Evolutionary conservation across 2,329 filamentous ascomycete species (phyloP), one percentile per base, ranked within the genome.

Genomic region (Thelonectria rubi): DNA sequence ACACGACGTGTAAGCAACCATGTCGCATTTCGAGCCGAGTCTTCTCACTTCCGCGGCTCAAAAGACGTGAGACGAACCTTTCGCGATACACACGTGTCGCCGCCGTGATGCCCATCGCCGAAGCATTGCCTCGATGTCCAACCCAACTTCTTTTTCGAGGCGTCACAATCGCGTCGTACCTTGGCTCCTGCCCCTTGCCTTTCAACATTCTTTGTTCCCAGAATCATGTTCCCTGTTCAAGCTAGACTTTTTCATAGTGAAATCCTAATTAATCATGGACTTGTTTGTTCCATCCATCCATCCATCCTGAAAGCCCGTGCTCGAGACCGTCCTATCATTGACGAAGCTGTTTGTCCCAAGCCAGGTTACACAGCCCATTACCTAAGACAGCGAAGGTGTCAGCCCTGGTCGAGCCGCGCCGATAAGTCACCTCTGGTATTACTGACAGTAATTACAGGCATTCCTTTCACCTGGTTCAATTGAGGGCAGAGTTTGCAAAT

Each of bases 161-260:
- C 48, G 54, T 40, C 15, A 26, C 21, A 24, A 18, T 37, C 53
- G 55, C 30, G 63, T 47, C 37, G 60, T 48, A 63, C 60, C 63
- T 68, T 60, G 59, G 63, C 53, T 68, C 52, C 51, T 8, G 26
- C 55, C 59, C 21, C 51, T 30, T 30, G 32, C 21, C 24, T 39
- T 42, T 42, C 15, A 14, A 24, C 26, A 26, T 30, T 14, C 12
- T 34, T 45, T 43, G 17, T 34, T 17, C 18, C 3, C n/a, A 26
- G 24, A n/a, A 49, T 24, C 18, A 30, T 5, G 40, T 34, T 47
- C 21, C 42, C 26, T 37, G 10, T 26, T 39, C 20, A 43, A 26
- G 51, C n/a, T 55, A 40, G 21, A 18, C 30, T 37, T 15, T 6
- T 20, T 43, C 17, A 10, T 17, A 15, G 45, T 17, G 1, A 17